These are phyloP conservation scores for Akanthomyces muscarius DNA, from an alignment of 2,329 filamentous ascomycete genomes.

Conservation along the genomic window DNA sequence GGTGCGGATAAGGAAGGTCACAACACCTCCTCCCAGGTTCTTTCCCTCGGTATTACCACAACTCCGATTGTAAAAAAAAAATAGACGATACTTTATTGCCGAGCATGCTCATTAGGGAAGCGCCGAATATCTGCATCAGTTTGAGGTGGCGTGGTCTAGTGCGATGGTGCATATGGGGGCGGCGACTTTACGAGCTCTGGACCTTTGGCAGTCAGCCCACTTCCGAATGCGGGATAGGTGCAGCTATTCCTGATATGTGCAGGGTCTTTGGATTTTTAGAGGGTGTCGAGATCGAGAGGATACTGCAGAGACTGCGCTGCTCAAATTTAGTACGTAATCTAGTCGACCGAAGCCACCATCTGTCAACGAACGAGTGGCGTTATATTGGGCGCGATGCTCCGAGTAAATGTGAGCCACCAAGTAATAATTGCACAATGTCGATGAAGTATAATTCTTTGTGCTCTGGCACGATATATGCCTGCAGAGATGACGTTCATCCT, in stretches of 20 bases:
- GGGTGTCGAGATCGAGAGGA: too few species aligned
- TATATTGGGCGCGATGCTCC: too few species aligned
- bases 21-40: not conserved
- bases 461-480: not conserved
- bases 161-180: not conserved
- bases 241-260: not conserved
- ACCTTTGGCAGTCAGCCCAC: not conserved
- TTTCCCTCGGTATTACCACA: too few species aligned
- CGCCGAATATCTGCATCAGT: not conserved
- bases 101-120: not conserved
- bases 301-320: too few species aligned
- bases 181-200: not conserved
- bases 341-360: too few species aligned
- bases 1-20: not conserved
- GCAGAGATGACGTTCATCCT: not conserved
- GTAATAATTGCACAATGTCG: not conserved
- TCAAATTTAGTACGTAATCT: too few species aligned
- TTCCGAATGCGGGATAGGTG: not conserved
- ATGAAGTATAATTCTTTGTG: not conserved
- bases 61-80: too few species aligned
- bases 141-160: not conserved
- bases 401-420: too few species aligned
- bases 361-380: too few species aligned
- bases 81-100: too few species aligned
- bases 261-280: not conserved